Percentiles rank a stretch among this genome's conserved stretches.
Evolutionary conservation across 345 rosid species (phyloP).

Genomic region (Anacardium occidentale): DNA sequence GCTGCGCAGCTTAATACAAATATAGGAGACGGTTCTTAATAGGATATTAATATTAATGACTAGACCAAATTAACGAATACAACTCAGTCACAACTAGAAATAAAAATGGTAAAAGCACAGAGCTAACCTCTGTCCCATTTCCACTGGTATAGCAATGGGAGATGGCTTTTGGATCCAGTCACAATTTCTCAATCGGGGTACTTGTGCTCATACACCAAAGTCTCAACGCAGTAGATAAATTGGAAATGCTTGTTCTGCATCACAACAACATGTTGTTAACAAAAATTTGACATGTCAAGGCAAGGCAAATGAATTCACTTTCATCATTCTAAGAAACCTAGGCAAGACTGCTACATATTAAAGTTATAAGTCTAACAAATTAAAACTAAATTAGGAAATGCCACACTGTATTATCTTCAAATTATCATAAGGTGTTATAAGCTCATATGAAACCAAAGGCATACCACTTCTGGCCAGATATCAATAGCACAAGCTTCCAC

Average conservation of each 20-base stretch:
- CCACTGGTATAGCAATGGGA: constrained; percentile 60
- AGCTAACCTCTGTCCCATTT: constrained; percentile 59
- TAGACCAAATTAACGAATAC: background rate
- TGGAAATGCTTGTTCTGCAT: constrained; percentile 77
- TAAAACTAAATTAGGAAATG: constrained; percentile 6
- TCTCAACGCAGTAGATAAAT: constrained; percentile 73
- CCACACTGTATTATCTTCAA: background rate
- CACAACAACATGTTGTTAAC: constrained; percentile 17
- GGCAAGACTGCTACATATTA: background rate
- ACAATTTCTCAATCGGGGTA: constrained; percentile 63
- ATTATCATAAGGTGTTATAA: background rate
- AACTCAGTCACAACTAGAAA: constrained; percentile 6
- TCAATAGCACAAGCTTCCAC: constrained; percentile 88
- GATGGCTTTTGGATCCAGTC: constrained; percentile 53
- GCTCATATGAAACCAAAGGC: constrained; percentile 11
- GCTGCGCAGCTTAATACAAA: background rate
- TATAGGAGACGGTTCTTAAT: background rate
- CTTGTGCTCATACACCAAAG: constrained; percentile 48
- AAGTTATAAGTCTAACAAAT: background rate
- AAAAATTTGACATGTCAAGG: background rate
- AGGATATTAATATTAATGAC: background rate
- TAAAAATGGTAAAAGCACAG: background rate
- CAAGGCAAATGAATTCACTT: background rate
- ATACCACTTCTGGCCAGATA: constrained; percentile 73
- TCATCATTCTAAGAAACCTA: background rate